A percentile compares a stretch with the other conserved stretches of the same genome.
phyloP scores from a whole-genome alignment of 2,329 filamentous ascomycete species.

The Colletotrichum sp. region DNA sequence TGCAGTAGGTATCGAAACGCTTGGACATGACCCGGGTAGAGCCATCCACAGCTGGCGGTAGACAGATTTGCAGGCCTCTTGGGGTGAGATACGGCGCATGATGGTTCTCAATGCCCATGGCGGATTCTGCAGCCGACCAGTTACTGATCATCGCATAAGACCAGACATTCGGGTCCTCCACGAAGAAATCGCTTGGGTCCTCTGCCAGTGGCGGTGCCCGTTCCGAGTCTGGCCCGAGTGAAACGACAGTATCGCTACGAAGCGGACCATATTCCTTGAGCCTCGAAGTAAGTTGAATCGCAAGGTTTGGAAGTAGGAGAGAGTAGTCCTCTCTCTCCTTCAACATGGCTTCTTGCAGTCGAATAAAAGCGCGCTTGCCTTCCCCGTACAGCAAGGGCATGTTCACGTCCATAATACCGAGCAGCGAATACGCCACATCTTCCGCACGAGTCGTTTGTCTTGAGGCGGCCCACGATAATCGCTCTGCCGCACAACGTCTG shows the following conservation, averaged over 20 bases:
- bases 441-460: slow-evolving; percentile 25
- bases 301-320: not conserved
- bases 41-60: not conserved
- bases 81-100: not conserved
- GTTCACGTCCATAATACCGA: slow-evolving; percentile 31
- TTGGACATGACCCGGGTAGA: not conserved
- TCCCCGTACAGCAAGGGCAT: slow-evolving; percentile 32
- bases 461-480: slow-evolving; percentile 30
- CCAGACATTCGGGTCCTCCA: not conserved
- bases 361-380: slow-evolving; percentile 26
- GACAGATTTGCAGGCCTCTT: not conserved
- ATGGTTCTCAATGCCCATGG: not conserved
- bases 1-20: not conserved
- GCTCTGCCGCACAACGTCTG: not conserved
- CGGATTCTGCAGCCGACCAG: not conserved
- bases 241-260: not conserved
- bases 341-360: slow-evolving; percentile 17
- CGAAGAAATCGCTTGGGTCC: not conserved
- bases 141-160: not conserved
- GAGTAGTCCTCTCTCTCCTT: not conserved
- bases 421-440: slow-evolving; percentile 30
- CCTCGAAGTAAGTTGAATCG: not conserved
- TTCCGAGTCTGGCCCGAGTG: not conserved
- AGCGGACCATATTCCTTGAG: not conserved
- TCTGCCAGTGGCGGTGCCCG: not conserved